Percentiles rank a stretch among this genome's conserved stretches.
Conservation (phyloP, 1,284 basidiomycete species). For the Ceratobasidium sp. region DNA sequence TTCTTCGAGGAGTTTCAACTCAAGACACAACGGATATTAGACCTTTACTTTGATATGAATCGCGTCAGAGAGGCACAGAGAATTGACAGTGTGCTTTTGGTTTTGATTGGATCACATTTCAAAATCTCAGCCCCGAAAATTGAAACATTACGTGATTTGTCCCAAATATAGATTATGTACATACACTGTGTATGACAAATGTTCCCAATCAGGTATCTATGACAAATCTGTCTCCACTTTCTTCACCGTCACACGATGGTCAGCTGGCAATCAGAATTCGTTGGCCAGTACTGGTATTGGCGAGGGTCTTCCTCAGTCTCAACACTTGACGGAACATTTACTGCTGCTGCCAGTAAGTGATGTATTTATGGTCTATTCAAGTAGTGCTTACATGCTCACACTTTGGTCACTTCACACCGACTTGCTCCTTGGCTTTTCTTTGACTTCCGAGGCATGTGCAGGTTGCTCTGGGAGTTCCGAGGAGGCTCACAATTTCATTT, state of each 20-base stretch:
- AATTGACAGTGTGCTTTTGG: slow-evolving; percentile 4
- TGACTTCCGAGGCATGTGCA: too few species aligned
- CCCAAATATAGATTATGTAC: neutral
- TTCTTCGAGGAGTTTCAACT: neutral
- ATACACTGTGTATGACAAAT: neutral
- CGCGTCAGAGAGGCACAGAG: neutral
- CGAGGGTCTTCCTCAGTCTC: too few species aligned
- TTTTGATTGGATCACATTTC: neutral
- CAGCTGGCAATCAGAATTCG: too few species aligned
- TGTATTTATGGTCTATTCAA: too few species aligned
- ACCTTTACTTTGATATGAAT: slow-evolving; percentile 2
- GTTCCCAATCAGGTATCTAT: neutral
- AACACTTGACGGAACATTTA: too few species aligned
- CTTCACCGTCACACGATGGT: neutral
- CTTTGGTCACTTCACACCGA: too few species aligned
- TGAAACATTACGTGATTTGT: neutral
- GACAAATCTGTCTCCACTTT: neutral
- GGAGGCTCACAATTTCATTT: too few species aligned
- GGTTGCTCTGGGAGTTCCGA: too few species aligned
- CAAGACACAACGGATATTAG: neutral
- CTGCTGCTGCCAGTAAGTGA: too few species aligned
- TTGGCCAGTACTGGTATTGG: too few species aligned
- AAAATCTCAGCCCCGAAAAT: neutral
- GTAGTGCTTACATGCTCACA: too few species aligned
- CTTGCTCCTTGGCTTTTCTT: too few species aligned